Percentiles rank a stretch among this genome's conserved stretches.
Evolutionary conservation across 75 land plant genomes (phyloP).

Genomic region (Cunninghamia lanceolata): DNA sequence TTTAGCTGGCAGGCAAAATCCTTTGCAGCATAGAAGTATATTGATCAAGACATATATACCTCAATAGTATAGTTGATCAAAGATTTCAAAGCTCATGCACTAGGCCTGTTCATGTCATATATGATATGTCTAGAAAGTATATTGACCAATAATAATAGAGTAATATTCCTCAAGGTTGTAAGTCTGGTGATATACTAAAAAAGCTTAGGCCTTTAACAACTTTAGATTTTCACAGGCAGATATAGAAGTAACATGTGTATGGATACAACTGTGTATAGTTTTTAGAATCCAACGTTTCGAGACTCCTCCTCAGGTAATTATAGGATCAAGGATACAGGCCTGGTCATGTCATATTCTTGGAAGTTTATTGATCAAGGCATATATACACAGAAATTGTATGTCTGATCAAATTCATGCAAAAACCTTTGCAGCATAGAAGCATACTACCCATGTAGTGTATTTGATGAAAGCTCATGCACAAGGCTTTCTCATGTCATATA

Average conservation of each 20-base stretch:
- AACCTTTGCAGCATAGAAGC: background rate
- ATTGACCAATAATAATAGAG: background rate
- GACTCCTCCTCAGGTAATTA: too few species aligned
- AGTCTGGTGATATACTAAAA: background rate
- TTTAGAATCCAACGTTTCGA: too few species aligned
- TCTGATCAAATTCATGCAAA: too few species aligned
- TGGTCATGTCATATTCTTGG: too few species aligned
- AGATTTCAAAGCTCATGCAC: background rate
- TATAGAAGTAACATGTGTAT: too few species aligned
- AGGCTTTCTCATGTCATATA: background rate
- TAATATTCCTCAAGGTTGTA: background rate
- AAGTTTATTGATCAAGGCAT: too few species aligned
- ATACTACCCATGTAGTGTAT: background rate
- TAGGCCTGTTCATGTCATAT: background rate
- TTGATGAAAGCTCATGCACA: background rate
- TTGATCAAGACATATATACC: background rate
- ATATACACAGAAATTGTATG: too few species aligned
- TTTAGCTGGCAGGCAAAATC: background rate
- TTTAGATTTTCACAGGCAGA: too few species aligned
- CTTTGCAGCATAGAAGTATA: background rate
- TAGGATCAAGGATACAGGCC: too few species aligned
- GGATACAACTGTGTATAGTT: too few species aligned
- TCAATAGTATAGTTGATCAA: constrained; percentile 1
- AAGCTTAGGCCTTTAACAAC: background rate
- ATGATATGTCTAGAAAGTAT: background rate